phyloP scores from a whole-genome alignment of 768 basidiomycete genomes.

The Phanerodontia chrysosporium region DNA sequence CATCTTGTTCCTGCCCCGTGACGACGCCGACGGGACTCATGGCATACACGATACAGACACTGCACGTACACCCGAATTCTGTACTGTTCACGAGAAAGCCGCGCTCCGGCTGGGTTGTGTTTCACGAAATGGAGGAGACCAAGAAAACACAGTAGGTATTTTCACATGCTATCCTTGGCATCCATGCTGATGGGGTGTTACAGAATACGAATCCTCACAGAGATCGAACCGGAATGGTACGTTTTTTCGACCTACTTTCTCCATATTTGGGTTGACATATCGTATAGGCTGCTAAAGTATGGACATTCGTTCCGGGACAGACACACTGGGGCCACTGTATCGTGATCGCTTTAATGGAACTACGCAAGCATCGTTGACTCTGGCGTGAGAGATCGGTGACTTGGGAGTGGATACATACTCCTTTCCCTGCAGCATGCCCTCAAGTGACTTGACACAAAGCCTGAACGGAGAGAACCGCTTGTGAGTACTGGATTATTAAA shows the following conservation, averaged over 20 bases:
- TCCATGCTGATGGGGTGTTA: background rate
- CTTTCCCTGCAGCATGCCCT: too few relatives aligned
- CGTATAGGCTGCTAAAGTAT: slow-evolving; percentile 42
- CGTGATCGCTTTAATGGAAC: background rate
- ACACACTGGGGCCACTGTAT: slow-evolving; percentile 9
- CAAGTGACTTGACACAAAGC: too few relatives aligned
- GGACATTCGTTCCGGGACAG: slow-evolving; percentile 44
- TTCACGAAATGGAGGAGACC: slow-evolving; percentile 95
- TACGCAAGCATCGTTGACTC: too few relatives aligned
- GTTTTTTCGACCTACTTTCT: slow-evolving; percentile 1
- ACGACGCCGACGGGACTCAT: too few relatives aligned
- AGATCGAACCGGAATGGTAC: slow-evolving; percentile 93
- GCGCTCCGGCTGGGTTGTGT: slow-evolving; percentile 88
- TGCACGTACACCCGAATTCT: slow-evolving; percentile 92
- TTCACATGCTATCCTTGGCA: background rate
- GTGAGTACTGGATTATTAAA: too few relatives aligned
- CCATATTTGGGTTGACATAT: background rate
- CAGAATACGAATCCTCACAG: slow-evolving; percentile 91
- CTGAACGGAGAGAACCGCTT: too few relatives aligned
- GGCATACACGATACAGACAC: too few relatives aligned
- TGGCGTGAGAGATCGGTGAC: too few relatives aligned
- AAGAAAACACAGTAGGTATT: slow-evolving; percentile 80
- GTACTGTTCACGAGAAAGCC: slow-evolving; percentile 93
- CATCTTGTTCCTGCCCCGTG: too few relatives aligned
- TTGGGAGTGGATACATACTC: too few relatives aligned